These are phyloP conservation scores for Phaffia rhodozyma DNA, from an alignment of 1,284 basidiomycete species.

Conservation along the genomic window DNA sequence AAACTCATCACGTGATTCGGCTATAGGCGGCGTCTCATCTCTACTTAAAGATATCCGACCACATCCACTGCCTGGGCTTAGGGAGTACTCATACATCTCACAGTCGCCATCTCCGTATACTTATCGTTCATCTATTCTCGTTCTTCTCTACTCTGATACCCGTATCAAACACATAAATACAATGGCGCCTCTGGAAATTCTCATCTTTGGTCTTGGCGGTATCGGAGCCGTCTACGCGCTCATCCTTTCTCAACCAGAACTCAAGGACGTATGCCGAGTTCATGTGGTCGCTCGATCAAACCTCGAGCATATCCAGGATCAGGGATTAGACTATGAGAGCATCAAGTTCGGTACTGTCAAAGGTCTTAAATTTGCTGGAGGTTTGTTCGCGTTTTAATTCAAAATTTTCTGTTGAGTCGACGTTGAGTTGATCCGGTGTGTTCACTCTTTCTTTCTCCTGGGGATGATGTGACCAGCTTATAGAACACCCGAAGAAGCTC, in stretches of 20 bases:
- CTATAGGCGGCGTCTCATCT: too few relatives aligned
- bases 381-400: not conserved
- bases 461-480: not conserved
- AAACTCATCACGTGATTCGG: too few relatives aligned
- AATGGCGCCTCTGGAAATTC: not conserved
- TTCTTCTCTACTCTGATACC: too few relatives aligned
- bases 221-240: slow-evolving; percentile 15
- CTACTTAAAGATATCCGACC: too few relatives aligned
- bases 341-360: slow-evolving; percentile 3
- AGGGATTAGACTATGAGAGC: slow-evolving; percentile 12
- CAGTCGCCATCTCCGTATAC: too few relatives aligned
- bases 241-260: slow-evolving; percentile 1
- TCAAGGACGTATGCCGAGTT: not conserved
- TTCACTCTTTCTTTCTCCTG: too few relatives aligned
- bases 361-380: slow-evolving; percentile 14
- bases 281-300: slow-evolving; percentile 17
- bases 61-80: too few relatives aligned
- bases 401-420: not conserved
- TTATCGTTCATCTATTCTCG: too few relatives aligned
- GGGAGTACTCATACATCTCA: too few relatives aligned
- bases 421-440: not conserved
- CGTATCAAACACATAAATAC: too few relatives aligned
- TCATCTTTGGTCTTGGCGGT: slow-evolving; percentile 16
- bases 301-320: slow-evolving; percentile 5
- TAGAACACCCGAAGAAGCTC: slow-evolving; percentile 11